Base-by-base conservation (phyloP, 805 yeast species). In the Lachancea thermotolerans region DNA sequence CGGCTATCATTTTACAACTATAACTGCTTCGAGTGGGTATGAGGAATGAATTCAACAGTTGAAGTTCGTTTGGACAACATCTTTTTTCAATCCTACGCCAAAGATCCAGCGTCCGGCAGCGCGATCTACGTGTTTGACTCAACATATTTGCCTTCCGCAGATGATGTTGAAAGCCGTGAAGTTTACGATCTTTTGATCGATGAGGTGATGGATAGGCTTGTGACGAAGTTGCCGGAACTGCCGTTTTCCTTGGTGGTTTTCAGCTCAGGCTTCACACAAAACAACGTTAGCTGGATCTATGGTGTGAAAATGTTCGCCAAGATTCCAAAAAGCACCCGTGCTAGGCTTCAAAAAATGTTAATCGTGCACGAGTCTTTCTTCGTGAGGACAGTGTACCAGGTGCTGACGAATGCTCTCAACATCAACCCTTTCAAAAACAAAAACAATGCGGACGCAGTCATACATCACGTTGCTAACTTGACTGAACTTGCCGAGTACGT, bases 361-460 rank as follows among this genome's bases (percentile, higher is more conserved):
- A 75, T 90, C 28, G 95, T 91, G 2, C 97, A 91, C 64, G 96
- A 90, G 53, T 82, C 85, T 39, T 89, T 96, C 93, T 77, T 90
- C 65, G 77, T 87, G 25, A 78, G 88, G 54, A 82, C 95, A 0
- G 74, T 87, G 32, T 76, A 84, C 12, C 89, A 85, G 44, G 74
- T 88, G 18, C 67, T 86, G 48, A 72, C 80, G 45, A 84, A 82
- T 56, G 80, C 85, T 2, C 66, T 79, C 44, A 70, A 73, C 44
- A 65, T 74, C 45, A 79, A 78, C 50, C 68, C 72, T 25, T 54
- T 71, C 15, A 51, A 42, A 33, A 32, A 28, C 21, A 51, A 38
- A 7, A 41, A 49, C 36, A 41, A 48, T 3, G 47, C 33, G 5
- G 33, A 30, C 33, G 14, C 14, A 4, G 33, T 34, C 7, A 34